Evolutionary conservation across 2,329 filamentous ascomycete genomes (phyloP).

Genomic region (Aspergillus clavatus): DNA sequence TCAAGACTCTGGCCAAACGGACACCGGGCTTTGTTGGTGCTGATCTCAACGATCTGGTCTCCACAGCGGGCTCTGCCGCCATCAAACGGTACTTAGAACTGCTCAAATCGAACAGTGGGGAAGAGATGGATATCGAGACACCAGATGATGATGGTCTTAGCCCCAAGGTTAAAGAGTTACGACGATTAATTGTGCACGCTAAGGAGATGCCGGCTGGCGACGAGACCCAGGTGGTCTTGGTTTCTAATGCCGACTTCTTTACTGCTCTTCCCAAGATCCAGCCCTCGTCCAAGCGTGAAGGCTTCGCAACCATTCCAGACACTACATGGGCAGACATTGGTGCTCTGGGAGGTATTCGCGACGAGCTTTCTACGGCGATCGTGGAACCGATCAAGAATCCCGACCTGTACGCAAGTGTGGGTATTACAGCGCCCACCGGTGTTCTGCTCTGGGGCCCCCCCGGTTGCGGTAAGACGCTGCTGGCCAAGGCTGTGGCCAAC

Average conservation of each 20-base stretch:
- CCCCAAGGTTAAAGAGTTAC: slow-evolving; percentile 42
- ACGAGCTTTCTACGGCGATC: slow-evolving; percentile 78
- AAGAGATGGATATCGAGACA: slow-evolving; percentile 52
- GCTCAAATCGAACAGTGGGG: slow-evolving; percentile 43
- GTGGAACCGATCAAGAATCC: slow-evolving; percentile 84
- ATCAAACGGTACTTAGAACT: slow-evolving; percentile 57
- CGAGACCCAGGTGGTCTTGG: slow-evolving; percentile 52
- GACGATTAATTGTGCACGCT: slow-evolving; percentile 52
- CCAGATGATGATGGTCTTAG: slow-evolving; percentile 27
- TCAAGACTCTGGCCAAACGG: slow-evolving; percentile 67
- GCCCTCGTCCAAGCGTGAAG: slow-evolving; percentile 81
- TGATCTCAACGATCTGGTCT: slow-evolving; percentile 70
- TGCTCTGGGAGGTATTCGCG: slow-evolving; percentile 71
- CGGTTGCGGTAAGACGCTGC: slow-evolving; percentile 91
- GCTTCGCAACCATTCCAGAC: slow-evolving; percentile 88
- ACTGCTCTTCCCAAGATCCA: slow-evolving; percentile 69
- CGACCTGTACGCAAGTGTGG: slow-evolving; percentile 68
- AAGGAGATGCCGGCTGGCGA: slow-evolving; percentile 48
- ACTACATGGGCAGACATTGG: slow-evolving; percentile 93
- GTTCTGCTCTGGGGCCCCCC: slow-evolving; percentile 95
- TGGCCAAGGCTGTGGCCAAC: slow-evolving; percentile 94
- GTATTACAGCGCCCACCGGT: slow-evolving; percentile 75
- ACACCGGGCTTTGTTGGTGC: slow-evolving; percentile 93
- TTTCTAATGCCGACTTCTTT: slow-evolving; percentile 66
- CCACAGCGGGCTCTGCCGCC: slow-evolving; percentile 60